phyloP scores from a whole-genome alignment of 202 grass and related monocot genomes.

The Schoenoplectus tabernaemontani region DNA sequence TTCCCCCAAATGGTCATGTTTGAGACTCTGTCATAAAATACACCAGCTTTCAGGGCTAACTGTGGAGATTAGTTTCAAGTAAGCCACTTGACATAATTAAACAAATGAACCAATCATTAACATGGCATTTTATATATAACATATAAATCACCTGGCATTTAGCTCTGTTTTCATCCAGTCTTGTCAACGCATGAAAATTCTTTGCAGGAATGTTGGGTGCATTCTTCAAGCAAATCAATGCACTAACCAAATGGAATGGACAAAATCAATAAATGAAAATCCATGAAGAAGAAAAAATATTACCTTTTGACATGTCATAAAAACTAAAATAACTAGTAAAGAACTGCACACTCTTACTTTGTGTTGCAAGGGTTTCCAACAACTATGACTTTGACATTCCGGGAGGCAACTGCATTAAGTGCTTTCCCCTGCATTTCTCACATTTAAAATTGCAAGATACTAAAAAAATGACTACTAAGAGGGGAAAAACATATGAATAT shows the following conservation, averaged over 20 bases:
- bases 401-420: conserved; percentile 85
- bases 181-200: conserved; percentile 86
- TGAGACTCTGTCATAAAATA: conserved; percentile 97
- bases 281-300: neutral
- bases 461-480: conserved; percentile 17
- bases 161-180: conserved; percentile 98
- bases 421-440: conserved; percentile 74
- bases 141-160: conserved; percentile 74
- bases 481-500: neutral
- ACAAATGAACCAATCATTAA: conserved; percentile 14
- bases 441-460: conserved; percentile 30
- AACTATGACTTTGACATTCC: conserved; percentile 75
- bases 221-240: conserved; percentile 94
- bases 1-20: conserved; percentile 99
- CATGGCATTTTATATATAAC: neutral
- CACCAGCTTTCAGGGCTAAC: conserved; percentile 88
- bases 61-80: conserved; percentile 29
- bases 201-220: conserved; percentile 75
- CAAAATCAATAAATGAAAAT: conserved; percentile 13
- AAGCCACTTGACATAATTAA: conserved; percentile 11
- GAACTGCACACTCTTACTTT: conserved; percentile 38
- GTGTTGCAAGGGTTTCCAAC: conserved; percentile 98
- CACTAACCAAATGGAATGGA: conserved; percentile 35
- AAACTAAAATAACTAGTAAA: neutral
- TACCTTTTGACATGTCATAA: neutral